Base-by-base conservation (phyloP, 2,329 filamentous ascomycete species). In the Colletotrichum sp. region DNA sequence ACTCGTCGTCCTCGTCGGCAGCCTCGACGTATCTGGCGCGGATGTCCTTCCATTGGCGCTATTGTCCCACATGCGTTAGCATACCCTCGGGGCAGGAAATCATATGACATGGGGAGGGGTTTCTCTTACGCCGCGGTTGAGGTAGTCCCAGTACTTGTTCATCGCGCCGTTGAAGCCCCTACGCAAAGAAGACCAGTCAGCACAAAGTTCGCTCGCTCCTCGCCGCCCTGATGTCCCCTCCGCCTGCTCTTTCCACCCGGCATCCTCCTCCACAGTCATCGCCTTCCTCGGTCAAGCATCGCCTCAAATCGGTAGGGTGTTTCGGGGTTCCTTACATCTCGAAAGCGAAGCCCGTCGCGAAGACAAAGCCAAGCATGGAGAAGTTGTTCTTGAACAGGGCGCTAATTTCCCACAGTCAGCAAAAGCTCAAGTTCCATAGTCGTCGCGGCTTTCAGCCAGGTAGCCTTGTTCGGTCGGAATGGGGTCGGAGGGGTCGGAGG, bases 41-140 rank as follows among this genome's bases (percentile, higher is more conserved):
- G 90, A 99, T 98, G 86, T 99, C 97, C 92, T 98, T 98, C 97
- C 97, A 98, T 98, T 98, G 96, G 83, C 96, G 95, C 96, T 98
- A 83, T 81, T 64, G 19, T 15, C 52, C 28, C 34, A 87, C 80
- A 79, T 74, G 19, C 30, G 28, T n/a, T 27, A 19, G 32, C 19
- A 16, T 16, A 15, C 13, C 19, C 25, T 16, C 34, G 15, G 15
- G 32, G 32, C 5, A 34, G 32, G 12, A n/a, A 52, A 11, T 6
- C 57, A 39, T 8, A 19, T 8, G n/a, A 48, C 15, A 19, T 15
- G 22, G 19, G 8, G 34, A 25, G n/a, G 27, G 25, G 16, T 19
- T 16, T 32, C 44, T 93, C 95, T 83, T 95, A 98, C 96, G 82
- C 97, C 97, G 83, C 91, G 91, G 93, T 99, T 99, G 85, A 96